Evolutionary conservation across 108 stramenopile species (phyloP).

Genomic region (Fragilariopsis cylindrus): DNA sequence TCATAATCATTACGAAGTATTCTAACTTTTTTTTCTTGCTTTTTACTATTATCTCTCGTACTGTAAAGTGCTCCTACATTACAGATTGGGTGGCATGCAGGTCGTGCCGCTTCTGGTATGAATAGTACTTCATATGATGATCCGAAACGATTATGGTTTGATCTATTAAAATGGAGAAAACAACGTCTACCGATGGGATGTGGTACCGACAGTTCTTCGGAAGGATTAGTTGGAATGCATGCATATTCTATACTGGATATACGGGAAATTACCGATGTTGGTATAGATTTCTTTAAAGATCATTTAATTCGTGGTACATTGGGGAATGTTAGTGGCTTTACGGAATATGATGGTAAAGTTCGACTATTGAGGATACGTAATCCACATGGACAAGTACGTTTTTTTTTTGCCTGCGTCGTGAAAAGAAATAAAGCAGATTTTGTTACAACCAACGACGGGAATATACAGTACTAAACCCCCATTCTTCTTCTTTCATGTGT

Average conservation of each 20-base stretch:
- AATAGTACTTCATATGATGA: slow-evolving; percentile 29
- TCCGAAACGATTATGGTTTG: slow-evolving; percentile 56
- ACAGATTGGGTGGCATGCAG: slow-evolving; percentile 43
- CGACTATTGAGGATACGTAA: slow-evolving; percentile 81
- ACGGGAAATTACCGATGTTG: slow-evolving; percentile 66
- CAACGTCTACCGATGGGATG: slow-evolving; percentile 78
- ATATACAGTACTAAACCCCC: neutral
- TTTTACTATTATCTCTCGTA: neutral
- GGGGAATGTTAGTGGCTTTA: slow-evolving; percentile 65
- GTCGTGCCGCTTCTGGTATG: neutral
- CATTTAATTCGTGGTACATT: slow-evolving; percentile 30
- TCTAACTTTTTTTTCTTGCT: neutral
- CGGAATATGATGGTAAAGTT: slow-evolving; percentile 68
- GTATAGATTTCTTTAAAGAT: slow-evolving; percentile 62
- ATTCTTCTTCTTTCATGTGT: neutral
- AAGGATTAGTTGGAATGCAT: slow-evolving; percentile 87
- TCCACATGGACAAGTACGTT: slow-evolving; percentile 54
- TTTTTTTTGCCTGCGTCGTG: too few relatives aligned
- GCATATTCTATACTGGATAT: slow-evolving; percentile 94
- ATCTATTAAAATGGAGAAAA: slow-evolving; percentile 42
- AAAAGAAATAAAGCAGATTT: too few relatives aligned
- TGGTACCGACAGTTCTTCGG: slow-evolving; percentile 58
- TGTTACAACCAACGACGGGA: too few relatives aligned
- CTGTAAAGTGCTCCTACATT: slow-evolving; percentile 37
- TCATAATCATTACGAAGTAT: slow-evolving; percentile 12